Base-by-base conservation (phyloP, 805 yeast genomes). In the Lachancea kluyveri region DNA sequence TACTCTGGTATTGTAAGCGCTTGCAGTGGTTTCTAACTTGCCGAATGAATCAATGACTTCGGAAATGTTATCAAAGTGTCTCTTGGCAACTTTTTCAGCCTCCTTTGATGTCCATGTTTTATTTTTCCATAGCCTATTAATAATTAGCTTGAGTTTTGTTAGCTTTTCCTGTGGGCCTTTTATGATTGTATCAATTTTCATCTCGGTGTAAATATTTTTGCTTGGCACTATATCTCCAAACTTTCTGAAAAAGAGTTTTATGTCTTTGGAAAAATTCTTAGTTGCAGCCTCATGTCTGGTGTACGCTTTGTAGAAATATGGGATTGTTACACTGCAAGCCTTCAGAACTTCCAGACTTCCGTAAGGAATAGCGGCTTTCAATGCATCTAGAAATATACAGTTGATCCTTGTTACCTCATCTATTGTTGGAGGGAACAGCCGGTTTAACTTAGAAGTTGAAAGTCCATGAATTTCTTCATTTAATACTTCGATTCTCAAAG, bases 231-330 rank as follows among this genome's bases (percentile, higher is more conserved):
- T 28, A 9, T 46, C 35, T 7, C 43, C 34, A 20, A 60, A 53
- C 28, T 71, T 52, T 17, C 60, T 60, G 5, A 67, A 46, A 36
- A 77, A 69, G 3, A 54, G 57, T 16, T 61, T 63, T 14, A 75
- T 59, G 21, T 64, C 67, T 11, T 59, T 43, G 11, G 68, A 60
- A 44, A 85, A 85, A 32, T 70, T 67, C 42, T 76, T 77, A 8
- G 92, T 72, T 12, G 95, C 95, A 6, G 96, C 95, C 57, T 88
- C 95, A 57, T 90, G 96, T 36, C 96, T 68, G 67, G 87, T 84
- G 46, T 83, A 84, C 0, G 96, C 95, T 50, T 87, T 84, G 61
- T 84, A 90, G 54, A 87, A 90, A 54, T 85, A 86, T 0, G 96
- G 96, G 10, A 90, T 68, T 0, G 92, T 77, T 31, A 75, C 69